Conservation (phyloP, 352 stramenopile genomes). For the Thraustotheca clavata region DNA sequence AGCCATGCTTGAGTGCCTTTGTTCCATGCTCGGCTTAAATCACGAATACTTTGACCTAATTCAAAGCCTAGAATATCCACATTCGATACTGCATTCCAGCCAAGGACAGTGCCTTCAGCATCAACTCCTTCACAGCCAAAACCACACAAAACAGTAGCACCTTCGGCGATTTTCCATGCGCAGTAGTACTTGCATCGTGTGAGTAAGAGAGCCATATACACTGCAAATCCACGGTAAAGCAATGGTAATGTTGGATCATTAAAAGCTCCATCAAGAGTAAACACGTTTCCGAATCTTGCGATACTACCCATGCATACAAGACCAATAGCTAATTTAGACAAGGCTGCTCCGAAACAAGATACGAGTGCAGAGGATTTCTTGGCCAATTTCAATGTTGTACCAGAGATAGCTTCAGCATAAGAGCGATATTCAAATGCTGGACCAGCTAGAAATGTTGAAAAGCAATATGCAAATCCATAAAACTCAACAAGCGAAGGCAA, state of each 20-base stretch:
- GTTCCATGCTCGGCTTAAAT: conserved; percentile 91
- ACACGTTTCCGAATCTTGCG: conserved; percentile 26
- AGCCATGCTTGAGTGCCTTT: conserved; percentile 96
- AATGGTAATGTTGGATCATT: conserved; percentile 34
- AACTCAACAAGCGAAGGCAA: conserved; percentile 92
- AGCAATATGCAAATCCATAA: conserved; percentile 95
- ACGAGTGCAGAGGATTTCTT: conserved; percentile 26
- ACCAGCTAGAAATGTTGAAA: conserved; percentile 91
- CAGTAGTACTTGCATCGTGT: conserved; percentile 94
- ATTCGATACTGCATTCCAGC: conserved; percentile 93
- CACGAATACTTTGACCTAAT: conserved; percentile 83
- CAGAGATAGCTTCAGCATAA: conserved; percentile 74
- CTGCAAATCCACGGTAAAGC: conserved; percentile 56
- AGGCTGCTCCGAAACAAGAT: conserved; percentile 29
- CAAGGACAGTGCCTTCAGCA: conserved; percentile 64
- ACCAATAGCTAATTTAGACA: conserved; percentile 47
- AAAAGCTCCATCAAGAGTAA: conserved; percentile 21
- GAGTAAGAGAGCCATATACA: conserved; percentile 85
- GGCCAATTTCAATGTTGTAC: conserved; percentile 37
- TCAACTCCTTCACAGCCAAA: conserved; percentile 93
- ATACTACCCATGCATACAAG: conserved; percentile 45
- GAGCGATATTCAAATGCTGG: conserved; percentile 94
- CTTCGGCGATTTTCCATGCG: conserved; percentile 89
- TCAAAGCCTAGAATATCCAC: conserved; percentile 95
- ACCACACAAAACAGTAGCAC: conserved; percentile 63